Base-by-base conservation (phyloP, 768 basidiomycete genomes). In the Leucosporidium scottii region DNA sequence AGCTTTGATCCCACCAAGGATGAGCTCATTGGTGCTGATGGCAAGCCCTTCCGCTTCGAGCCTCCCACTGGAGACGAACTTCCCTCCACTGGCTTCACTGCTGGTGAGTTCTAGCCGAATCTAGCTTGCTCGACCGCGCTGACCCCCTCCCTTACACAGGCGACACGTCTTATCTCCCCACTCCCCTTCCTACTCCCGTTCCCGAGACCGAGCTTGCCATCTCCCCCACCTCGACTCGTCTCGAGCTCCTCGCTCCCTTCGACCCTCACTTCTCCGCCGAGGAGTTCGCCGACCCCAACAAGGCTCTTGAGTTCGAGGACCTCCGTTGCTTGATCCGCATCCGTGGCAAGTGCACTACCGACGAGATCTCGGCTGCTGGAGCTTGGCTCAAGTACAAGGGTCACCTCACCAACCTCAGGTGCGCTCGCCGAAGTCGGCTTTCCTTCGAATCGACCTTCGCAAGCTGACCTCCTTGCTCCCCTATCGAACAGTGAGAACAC, bases 301-400 rank as follows among this genome's bases (percentile, higher is more conserved):
- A 79, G 57, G 79, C 76, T 34, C 78, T 86, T 48, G 96, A 99
- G 80, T 81, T 98, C 21, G 88, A 91, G 13, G 74, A 84, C 28
- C 80, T 97, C 77, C 90, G 85, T 74, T 90, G 94, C 61, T 78
- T 99, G 59, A 85, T 98, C 84, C 82, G 92, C 36, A 91, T 98
- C 10, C 82, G 90, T 71, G 96, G 96, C n/a, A 98, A 99, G 80
- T 99, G 96, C 78, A 99, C 96, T 18, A 99, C 96, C 23, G 96
- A 99, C 76, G 96, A 98, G 77, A 99, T 98, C 65, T 93, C 90
- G 44, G 96, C 96, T 49, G 96, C 96, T 39, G 96, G 96, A 3
- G 91, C 93, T 44, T 99, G 96, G 96, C 81, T 99, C 72, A 97
- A 97, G 81, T 99, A 94, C 82, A 98, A 98, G 78, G 96, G 80